phyloP scores from a whole-genome alignment of 768 basidiomycete species.

The Austroboletus eburneus region DNA sequence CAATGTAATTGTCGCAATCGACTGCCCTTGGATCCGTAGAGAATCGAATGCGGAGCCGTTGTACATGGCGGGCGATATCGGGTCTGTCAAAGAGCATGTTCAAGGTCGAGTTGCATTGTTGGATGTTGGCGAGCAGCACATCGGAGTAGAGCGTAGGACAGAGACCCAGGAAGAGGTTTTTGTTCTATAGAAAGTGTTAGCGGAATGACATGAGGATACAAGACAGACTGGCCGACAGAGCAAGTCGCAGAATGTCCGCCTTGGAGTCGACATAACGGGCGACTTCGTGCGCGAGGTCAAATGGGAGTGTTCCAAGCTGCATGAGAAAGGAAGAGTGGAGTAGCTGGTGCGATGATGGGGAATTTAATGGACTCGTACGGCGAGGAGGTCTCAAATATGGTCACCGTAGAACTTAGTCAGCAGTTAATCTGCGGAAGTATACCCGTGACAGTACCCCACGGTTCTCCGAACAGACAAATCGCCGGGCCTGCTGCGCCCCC shows the following conservation, averaged over 20 bases:
- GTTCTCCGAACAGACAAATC: no score
- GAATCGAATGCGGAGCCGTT: conserved; percentile 47
- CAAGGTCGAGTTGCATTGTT: conserved; percentile 63
- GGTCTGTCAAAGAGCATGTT: conserved; percentile 54
- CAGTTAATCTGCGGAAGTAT: not conserved
- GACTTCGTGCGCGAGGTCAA: conserved; percentile 66
- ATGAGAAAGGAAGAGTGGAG: conserved; percentile 6
- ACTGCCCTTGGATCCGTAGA: conserved; percentile 27
- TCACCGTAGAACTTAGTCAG: not conserved
- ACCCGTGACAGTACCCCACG: no score
- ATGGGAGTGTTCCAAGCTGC: conserved; percentile 35
- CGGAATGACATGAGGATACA: not conserved
- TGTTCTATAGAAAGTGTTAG: conserved; percentile 42
- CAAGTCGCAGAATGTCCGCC: conserved; percentile 54
- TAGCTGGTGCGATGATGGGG: not conserved
- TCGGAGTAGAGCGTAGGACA: conserved; percentile 57
- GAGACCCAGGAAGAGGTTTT: conserved; percentile 45
- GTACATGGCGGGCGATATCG: conserved; percentile 64
- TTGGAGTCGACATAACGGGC: conserved; percentile 49
- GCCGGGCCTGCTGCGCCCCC: no score
- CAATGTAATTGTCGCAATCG: conserved; percentile 25
- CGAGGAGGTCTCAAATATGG: not conserved
- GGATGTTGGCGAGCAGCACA: conserved; percentile 49
- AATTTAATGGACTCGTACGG: no score
- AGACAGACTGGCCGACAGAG: conserved; percentile 48